Evolutionary conservation across 2,329 filamentous ascomycete species (phyloP).

Genomic region (Cercospora sp.): DNA sequence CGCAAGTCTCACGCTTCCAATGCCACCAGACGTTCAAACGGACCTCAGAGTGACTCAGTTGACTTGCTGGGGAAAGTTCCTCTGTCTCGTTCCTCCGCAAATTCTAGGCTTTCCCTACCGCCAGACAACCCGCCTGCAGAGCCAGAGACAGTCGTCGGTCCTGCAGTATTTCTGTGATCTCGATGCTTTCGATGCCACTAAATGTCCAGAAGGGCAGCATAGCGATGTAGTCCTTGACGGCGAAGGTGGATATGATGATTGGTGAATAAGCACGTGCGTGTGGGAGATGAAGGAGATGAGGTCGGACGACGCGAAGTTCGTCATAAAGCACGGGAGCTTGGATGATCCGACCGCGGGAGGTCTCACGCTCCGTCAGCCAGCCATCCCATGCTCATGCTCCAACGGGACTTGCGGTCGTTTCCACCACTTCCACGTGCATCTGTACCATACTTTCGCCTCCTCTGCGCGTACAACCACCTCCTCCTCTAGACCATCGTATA

Average conservation of each 20-base stretch:
- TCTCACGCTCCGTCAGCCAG: not conserved
- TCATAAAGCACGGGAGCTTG: not conserved
- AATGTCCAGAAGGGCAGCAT: too few relatives aligned
- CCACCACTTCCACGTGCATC: constrained; percentile 7
- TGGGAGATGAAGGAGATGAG: not conserved
- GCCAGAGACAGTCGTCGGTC: too few relatives aligned
- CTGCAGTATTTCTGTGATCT: too few relatives aligned
- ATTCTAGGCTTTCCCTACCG: too few relatives aligned
- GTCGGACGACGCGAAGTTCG: not conserved
- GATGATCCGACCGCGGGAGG: not conserved
- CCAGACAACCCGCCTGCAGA: too few relatives aligned
- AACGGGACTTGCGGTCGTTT: not conserved
- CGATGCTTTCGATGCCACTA: too few relatives aligned
- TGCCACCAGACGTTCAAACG: not conserved
- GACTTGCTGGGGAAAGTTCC: not conserved
- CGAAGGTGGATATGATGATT: too few relatives aligned
- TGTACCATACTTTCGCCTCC: not conserved
- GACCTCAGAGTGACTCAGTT: not conserved
- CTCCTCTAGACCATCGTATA: constrained; percentile 2
- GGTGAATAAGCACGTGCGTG: not conserved
- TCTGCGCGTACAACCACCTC: not conserved
- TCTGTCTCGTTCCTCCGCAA: too few relatives aligned
- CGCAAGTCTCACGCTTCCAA: not conserved
- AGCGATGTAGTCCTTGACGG: too few relatives aligned
- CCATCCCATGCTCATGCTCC: constrained; percentile 4